These are phyloP conservation scores for Daedaleopsis nitida DNA, from an alignment of 768 basidiomycete genomes.

Conservation along the genomic window DNA sequence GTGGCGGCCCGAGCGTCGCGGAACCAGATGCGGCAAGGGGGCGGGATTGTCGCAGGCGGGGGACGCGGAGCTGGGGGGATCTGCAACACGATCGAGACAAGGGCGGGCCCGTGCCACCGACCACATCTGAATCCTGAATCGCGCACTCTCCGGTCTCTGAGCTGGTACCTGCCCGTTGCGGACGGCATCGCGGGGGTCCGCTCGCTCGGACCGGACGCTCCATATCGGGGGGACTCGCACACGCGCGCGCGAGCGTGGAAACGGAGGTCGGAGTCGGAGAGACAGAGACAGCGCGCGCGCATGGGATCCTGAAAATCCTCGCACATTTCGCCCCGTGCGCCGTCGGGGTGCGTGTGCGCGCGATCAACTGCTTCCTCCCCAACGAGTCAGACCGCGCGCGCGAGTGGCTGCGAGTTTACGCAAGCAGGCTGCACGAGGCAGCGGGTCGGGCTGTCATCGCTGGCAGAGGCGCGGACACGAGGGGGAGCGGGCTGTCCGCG, in stretches of 20 bases:
- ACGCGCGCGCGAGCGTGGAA: background rate
- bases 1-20: constrained; percentile 9
- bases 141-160: constrained; percentile 19
- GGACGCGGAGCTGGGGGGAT: constrained; percentile 7
- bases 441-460: constrained; percentile 10
- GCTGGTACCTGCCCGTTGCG: background rate
- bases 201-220: background rate
- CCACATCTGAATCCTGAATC: too few relatives aligned
- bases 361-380: constrained; percentile 7
- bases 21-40: constrained; percentile 14
- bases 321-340: background rate
- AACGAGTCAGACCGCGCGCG: constrained; percentile 10
- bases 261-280: too few relatives aligned
- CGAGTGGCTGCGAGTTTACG: constrained; percentile 12
- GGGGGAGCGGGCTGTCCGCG: background rate
- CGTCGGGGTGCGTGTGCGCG: constrained; percentile 3
- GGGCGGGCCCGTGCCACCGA: too few relatives aligned
- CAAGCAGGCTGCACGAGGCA: constrained; percentile 15
- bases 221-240: constrained; percentile 2
- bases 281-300: too few relatives aligned
- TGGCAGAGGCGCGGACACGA: background rate
- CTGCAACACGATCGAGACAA: constrained; percentile 24
- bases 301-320: constrained; percentile 5
- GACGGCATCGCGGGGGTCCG: background rate
- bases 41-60: background rate